Evolutionary conservation across 129 eudicot genomes (phyloP), one percentile per base, ranked within the genome.

Genomic region (Helianthus tuberosus): DNA sequence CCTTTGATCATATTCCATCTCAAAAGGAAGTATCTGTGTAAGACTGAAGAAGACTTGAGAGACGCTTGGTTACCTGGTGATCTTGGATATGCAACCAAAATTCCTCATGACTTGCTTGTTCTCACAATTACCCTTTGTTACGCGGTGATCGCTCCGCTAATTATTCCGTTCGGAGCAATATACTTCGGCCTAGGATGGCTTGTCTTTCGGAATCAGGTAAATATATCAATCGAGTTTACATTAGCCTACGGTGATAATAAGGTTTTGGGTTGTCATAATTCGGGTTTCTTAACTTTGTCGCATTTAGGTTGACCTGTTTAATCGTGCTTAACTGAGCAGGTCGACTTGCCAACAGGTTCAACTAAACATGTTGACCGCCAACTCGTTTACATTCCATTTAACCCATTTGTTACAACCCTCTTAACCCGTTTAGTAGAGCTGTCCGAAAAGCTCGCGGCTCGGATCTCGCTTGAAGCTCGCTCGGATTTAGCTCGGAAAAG

Each of bases 131-230:
- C 83, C 55, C 82, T 95, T 11, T 91, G 96, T 83, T 95, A 95
- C 82, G 84, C 89, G 1, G 91, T 88, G 8, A 89, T 95, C 49
- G 92, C 99, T 55, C 99, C 99, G 32, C 64, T 95, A 4, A 95
- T 95, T 14, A 71, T 95, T 68, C 91, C 90, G 4, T 95, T 95
- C 64, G 99, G 97, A 5, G 99, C 87, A 6, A 20, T 86, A 11
- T 95, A 95, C 87, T 95, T 95, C 17, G 99, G 90, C 55, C 69
- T 95, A 62, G 99, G 97, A 71, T 95, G 99, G 99, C 91, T 95
- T 0, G 72, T 95, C 70, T 88, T 83, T 13, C 83, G 97, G 11
- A 95, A 95, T 83, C 97, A 95, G 99, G 99, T 90, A 63, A 59
- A 25, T 10, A 16, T 25, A 9, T 59, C 64, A 57, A 20, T 20